Conservation (phyloP, 805 yeast genomes). For the Candida ortonii region DNA sequence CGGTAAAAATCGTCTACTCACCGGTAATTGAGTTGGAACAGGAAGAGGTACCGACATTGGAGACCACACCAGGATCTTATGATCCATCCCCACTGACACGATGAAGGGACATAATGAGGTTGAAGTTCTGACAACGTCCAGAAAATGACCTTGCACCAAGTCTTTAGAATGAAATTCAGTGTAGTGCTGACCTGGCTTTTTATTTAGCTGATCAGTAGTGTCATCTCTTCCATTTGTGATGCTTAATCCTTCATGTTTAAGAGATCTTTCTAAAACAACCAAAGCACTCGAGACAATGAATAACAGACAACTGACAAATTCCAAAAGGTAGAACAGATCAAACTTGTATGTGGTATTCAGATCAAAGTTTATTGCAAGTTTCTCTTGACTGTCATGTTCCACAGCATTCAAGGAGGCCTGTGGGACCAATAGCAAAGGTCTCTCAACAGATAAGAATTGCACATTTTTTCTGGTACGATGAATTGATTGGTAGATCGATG, state of each 20-base stretch:
- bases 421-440: constrained; percentile 26
- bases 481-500: constrained; percentile 10
- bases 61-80: constrained; percentile 69
- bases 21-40: constrained; percentile 42
- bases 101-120: constrained; percentile 64
- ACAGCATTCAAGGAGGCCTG: constrained; percentile 7
- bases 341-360: constrained; percentile 38
- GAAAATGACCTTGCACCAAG: constrained; percentile 47
- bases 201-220: constrained; percentile 6
- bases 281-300: constrained; percentile 51
- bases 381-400: neutral
- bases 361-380: constrained; percentile 20
- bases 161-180: constrained; percentile 35
- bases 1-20: constrained; percentile 54
- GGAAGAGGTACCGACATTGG: constrained; percentile 52
- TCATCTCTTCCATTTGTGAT: constrained; percentile 11
- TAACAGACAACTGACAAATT: constrained; percentile 48
- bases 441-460: constrained; percentile 23
- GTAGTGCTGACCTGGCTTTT: constrained; percentile 15
- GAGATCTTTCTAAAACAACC: constrained; percentile 40
- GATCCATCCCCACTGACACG: constrained; percentile 72
- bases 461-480: constrained; percentile 7
- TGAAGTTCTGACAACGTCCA: constrained; percentile 61
- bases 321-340: constrained; percentile 53
- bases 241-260: constrained; percentile 27